phyloP scores from a whole-genome alignment of 805 yeast species.

The Monosporozyma yasuniensis region DNA sequence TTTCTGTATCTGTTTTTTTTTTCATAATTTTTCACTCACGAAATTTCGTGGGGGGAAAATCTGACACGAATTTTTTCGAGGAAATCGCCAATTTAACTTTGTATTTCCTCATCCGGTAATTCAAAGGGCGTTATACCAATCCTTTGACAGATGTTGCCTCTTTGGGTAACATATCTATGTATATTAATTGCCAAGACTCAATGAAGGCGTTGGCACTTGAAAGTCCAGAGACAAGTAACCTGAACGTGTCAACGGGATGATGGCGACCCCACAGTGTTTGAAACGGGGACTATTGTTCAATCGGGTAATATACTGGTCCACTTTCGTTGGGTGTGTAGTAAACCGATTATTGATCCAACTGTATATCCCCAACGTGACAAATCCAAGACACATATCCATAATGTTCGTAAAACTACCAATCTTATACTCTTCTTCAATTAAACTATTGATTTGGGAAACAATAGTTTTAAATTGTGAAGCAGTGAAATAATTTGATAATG shows the following conservation, averaged over 20 bases:
- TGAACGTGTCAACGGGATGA: conserved; percentile 44
- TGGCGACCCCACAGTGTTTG: conserved; percentile 22
- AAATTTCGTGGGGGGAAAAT: not conserved
- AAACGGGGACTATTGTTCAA: conserved; percentile 24
- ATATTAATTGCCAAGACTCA: too few species aligned
- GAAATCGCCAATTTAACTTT: not conserved
- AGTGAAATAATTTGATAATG: conserved; percentile 34
- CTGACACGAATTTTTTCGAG: not conserved
- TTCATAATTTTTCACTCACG: not conserved
- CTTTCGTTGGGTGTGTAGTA: conserved; percentile 5
- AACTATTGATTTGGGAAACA: conserved; percentile 37
- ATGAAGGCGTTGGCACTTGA: conserved; percentile 11
- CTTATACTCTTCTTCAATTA: conserved; percentile 34
- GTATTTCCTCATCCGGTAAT: not conserved
- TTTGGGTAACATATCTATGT: too few species aligned
- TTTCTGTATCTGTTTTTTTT: too few species aligned
- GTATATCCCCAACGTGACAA: conserved; percentile 35
- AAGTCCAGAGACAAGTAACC: conserved; percentile 42
- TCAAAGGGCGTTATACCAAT: not conserved
- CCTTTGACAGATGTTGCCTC: too few species aligned
- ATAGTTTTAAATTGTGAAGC: conserved; percentile 35
- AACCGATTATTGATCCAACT: conserved; percentile 29
- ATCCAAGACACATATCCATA: conserved; percentile 31
- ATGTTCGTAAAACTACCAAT: conserved; percentile 35
- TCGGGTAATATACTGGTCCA: conserved; percentile 37